These are phyloP conservation scores for Raphanus hybrid DNA, from an alignment of 441 rosid genomes.

Conservation along the genomic window DNA sequence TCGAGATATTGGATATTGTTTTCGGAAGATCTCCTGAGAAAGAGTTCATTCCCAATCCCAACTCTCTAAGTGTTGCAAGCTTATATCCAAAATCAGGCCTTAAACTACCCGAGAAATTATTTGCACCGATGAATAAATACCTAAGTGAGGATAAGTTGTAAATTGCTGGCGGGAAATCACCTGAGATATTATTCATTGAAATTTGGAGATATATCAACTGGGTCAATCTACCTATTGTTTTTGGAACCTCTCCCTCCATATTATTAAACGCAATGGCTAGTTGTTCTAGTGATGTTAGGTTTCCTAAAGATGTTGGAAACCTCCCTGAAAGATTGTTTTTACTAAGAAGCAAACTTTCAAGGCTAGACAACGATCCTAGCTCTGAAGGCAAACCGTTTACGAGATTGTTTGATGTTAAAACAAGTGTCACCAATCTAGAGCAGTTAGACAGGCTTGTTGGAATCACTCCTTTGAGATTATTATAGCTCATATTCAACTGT, in stretches of 20 bases:
- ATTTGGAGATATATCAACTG: background rate
- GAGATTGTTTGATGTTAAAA: background rate
- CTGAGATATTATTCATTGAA: background rate
- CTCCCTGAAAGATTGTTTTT: background rate
- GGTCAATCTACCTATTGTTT: background rate
- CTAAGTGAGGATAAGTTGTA: background rate
- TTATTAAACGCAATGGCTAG: background rate
- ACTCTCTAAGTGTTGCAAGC: background rate
- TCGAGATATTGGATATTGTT: constrained; percentile 18
- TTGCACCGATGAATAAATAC: background rate
- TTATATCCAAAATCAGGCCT: constrained; percentile 9
- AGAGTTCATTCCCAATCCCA: background rate
- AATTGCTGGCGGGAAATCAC: background rate
- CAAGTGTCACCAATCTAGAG: background rate
- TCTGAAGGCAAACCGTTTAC: background rate
- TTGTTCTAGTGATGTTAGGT: background rate
- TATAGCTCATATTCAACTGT: constrained; percentile 20
- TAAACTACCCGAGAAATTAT: constrained; percentile 16
- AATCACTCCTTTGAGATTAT: constrained; percentile 15
- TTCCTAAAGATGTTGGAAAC: background rate
- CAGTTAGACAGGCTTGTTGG: constrained; percentile 9
- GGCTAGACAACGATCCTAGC: background rate
- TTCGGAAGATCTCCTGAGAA: constrained; percentile 22
- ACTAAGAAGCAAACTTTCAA: background rate
- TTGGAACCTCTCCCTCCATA: constrained; percentile 4